Base-by-base conservation (phyloP, 805 yeast species). In the Lipomyces yamanashiensis region DNA sequence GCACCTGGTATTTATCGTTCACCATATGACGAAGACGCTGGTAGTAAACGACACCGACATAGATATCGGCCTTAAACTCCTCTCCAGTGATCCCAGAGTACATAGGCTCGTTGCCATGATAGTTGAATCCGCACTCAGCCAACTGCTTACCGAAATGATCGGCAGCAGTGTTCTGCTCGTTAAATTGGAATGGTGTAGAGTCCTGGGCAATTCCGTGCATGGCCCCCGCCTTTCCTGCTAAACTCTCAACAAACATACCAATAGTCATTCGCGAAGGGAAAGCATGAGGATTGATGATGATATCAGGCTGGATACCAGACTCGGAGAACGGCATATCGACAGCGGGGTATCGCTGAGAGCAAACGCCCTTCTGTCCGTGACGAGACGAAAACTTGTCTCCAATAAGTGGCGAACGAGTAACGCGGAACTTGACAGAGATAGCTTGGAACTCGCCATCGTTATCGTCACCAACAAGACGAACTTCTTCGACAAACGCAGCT, bases 261-360 rank as follows among this genome's bases (percentile, higher is more conserved):
- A 95, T 93, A 12, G 99, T 95, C 99, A 95, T 95, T 82, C 99
- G 95, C 54, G 98, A 93, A 71, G 99, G 99, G 93, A 93, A 95
- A 70, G 98, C 99, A 77, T 93, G 99, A 2, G 99, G 99, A 76
- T 95, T 95, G 74, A 95, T 95, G 74, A 95, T 95, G 71, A 95
- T 89, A 79, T 95, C 99, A 1, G 99, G 99, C 76, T 90, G 97
- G 66, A 95, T 93, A 73, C 99, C 99, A 40, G 90, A 81, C 79
- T 95, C 99, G 69, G 91, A 53, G n/a, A 95, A 95, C 59, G 99
- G 99, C 96, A 95, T 87, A 77, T 95, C 98, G 67, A 90, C 82
- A 58, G 91, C 87, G 39, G 98, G 99, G 97, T 98, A 95, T 78
- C 92, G 93, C 77, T 97, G 88, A 9, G 98, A 92, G 80, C 97